phyloP scores from a whole-genome alignment of 192 early-diverging fungal genomes.

The Coemansia sp. region DNA sequence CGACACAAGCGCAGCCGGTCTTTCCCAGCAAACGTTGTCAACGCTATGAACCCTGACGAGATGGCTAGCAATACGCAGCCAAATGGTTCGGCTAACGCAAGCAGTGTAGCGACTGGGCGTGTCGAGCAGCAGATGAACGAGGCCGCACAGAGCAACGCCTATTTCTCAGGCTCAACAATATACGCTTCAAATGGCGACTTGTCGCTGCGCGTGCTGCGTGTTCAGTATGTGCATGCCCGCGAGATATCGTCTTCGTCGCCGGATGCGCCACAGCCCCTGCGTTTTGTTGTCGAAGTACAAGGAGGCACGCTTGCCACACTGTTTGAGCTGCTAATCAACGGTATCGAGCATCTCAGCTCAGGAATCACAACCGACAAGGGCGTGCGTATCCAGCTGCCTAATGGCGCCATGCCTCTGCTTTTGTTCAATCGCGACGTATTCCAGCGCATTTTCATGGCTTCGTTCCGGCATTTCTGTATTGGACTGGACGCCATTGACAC shows the following conservation, averaged over 20 bases:
- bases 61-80: neutral
- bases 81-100: neutral
- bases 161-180: constrained; percentile 37
- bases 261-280: constrained; percentile 8
- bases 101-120: constrained; percentile 4
- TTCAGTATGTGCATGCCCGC: constrained; percentile 31
- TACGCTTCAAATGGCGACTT: constrained; percentile 52
- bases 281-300: constrained; percentile 60
- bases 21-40: constrained; percentile 28
- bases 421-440: constrained; percentile 55
- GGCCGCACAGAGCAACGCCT: constrained; percentile 31
- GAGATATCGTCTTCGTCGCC: constrained; percentile 5
- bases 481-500: constrained; percentile 44
- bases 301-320: constrained; percentile 61
- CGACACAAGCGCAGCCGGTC: constrained; percentile 53
- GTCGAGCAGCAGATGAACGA: constrained; percentile 39
- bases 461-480: constrained; percentile 65
- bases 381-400: constrained; percentile 27
- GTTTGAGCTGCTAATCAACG: constrained; percentile 62
- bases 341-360: constrained; percentile 49
- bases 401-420: constrained; percentile 25
- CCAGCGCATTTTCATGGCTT: constrained; percentile 61
- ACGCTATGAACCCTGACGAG: constrained; percentile 10
- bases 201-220: constrained; percentile 43
- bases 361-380: constrained; percentile 55